These are phyloP conservation scores for Corymbia maculata DNA, from an alignment of 345 rosid genomes.

Conservation along the genomic window DNA sequence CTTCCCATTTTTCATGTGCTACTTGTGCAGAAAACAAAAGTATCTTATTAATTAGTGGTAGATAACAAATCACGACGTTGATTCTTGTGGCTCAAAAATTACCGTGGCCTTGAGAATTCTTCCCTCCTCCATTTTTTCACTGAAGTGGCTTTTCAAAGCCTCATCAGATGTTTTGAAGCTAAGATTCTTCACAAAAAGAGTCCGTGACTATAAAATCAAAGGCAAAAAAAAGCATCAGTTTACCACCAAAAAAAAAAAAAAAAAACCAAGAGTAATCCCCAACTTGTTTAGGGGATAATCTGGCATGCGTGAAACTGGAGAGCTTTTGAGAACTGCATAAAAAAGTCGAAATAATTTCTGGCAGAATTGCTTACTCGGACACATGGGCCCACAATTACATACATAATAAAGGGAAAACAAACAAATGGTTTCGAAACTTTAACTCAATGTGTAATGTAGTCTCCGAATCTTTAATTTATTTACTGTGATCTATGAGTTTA, in stretches of 20 bases:
- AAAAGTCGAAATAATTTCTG: no score
- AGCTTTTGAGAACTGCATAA: no score
- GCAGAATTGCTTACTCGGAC: no score
- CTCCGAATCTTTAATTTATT: no score
- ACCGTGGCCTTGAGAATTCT: constrained; percentile 70
- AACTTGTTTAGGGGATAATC: no score
- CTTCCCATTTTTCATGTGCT: constrained; percentile 75
- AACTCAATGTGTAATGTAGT: no score
- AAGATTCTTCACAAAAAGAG: constrained; percentile 77
- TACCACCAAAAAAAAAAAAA: not conserved
- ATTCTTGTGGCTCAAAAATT: constrained; percentile 4
- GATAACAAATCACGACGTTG: not conserved
- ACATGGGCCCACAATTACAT: no score
- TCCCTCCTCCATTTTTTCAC: constrained; percentile 52
- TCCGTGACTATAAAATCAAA: constrained; percentile 52
- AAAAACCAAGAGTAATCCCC: not conserved
- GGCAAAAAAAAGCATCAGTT: not conserved
- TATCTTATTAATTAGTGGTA: not conserved
- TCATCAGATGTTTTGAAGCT: constrained; percentile 87
- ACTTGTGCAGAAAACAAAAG: constrained; percentile 26
- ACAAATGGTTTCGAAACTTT: no score
- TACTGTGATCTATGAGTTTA: no score
- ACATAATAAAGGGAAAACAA: no score
- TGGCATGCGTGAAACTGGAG: no score
- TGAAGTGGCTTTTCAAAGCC: constrained; percentile 56